Conservation (phyloP, 73 alveolate species). For the Uronychia binucleata region DNA sequence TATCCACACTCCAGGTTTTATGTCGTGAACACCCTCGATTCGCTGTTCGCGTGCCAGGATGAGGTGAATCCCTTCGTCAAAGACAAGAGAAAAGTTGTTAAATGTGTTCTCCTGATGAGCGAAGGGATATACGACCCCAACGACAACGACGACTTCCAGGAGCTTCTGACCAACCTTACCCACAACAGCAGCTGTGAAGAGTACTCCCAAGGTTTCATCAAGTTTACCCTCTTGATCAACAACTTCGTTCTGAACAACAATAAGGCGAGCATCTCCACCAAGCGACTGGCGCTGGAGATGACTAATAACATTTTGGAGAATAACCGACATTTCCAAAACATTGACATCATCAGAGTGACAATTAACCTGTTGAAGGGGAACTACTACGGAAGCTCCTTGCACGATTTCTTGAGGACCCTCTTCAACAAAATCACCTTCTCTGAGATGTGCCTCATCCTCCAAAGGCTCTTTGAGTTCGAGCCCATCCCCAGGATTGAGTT, state of each 20-base stretch:
- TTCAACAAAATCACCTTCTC: conserved; percentile 15
- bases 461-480: conserved; percentile 53
- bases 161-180: conserved; percentile 19
- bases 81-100: conserved; percentile 12
- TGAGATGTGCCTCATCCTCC: conserved; percentile 40
- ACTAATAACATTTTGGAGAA: conserved; percentile 10
- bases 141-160: conserved; percentile 35
- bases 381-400: conserved; percentile 18
- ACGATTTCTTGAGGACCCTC: conserved; percentile 10
- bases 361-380: conserved; percentile 55
- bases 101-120: conserved; percentile 18
- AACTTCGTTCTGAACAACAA: conserved; percentile 41
- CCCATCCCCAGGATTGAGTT: conserved; percentile 50
- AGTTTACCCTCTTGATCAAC: conserved; percentile 28
- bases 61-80: conserved; percentile 30
- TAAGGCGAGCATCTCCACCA: conserved; percentile 24
- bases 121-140: conserved; percentile 8
- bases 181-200: conserved; percentile 1
- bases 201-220: conserved; percentile 24
- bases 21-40: conserved; percentile 3
- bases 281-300: conserved; percentile 46
- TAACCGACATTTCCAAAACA: conserved; percentile 27
- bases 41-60: neutral
- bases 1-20: conserved; percentile 32
- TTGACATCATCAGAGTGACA: conserved; percentile 53